Evolutionary conservation across 495 filamentous ascomycete species (phyloP).

Genomic region (Cercophora sp.): DNA sequence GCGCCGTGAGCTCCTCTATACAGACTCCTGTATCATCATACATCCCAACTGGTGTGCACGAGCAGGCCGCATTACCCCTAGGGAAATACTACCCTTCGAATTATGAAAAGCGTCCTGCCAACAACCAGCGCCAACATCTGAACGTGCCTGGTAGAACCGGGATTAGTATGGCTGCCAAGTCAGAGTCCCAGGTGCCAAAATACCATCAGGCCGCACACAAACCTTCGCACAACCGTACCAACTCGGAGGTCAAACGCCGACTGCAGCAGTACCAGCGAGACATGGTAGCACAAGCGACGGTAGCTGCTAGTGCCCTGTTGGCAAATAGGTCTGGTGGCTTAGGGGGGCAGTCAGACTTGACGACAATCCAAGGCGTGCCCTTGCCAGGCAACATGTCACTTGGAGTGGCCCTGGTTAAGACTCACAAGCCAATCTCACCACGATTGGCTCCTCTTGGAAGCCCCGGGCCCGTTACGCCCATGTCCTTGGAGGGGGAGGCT

Average conservation of each 20-base stretch:
- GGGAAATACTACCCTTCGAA: slow-evolving; percentile 56
- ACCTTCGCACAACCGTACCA: slow-evolving; percentile 28
- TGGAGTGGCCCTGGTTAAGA: slow-evolving; percentile 18
- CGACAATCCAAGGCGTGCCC: not conserved
- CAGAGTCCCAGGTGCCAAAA: slow-evolving; percentile 31
- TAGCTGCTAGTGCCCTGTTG: slow-evolving; percentile 39
- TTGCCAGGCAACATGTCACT: slow-evolving; percentile 9
- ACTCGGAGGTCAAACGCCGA: slow-evolving; percentile 44
- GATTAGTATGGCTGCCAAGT: slow-evolving; percentile 11
- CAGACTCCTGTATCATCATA: slow-evolving; percentile 41
- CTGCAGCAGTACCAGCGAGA: slow-evolving; percentile 59
- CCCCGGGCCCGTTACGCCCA: slow-evolving; percentile 73
- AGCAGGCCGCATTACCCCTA: slow-evolving; percentile 36
- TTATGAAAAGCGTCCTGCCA: slow-evolving; percentile 36
- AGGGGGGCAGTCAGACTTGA: not conserved
- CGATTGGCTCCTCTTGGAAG: slow-evolving; percentile 65
- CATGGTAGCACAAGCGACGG: slow-evolving; percentile 52
- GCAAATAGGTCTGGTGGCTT: too few species aligned
- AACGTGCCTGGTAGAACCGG: slow-evolving; percentile 16
- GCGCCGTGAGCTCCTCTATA: too few species aligned
- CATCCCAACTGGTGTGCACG: slow-evolving; percentile 35
- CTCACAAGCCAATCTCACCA: slow-evolving; percentile 56
- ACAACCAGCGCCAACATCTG: slow-evolving; percentile 12
- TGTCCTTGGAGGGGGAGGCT: slow-evolving; percentile 57
- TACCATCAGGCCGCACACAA: slow-evolving; percentile 5